phyloP scores from a whole-genome alignment of 768 basidiomycete species.

The Pleurotus platypus region DNA sequence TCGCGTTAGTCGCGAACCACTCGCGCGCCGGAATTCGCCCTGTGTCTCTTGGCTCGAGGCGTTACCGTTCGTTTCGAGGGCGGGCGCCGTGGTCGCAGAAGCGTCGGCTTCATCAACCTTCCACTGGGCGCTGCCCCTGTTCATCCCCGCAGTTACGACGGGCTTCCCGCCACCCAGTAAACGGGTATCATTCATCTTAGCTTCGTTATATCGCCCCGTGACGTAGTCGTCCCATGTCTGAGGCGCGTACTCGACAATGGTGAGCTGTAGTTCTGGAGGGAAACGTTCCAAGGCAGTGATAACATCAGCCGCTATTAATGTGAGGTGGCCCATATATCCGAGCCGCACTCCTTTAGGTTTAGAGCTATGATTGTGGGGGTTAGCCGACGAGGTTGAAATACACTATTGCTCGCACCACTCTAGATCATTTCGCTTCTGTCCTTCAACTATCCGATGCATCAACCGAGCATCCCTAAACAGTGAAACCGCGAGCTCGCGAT shows the following conservation, averaged over 20 bases:
- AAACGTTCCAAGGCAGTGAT: slow-evolving; percentile 86
- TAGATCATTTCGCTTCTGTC: slow-evolving; percentile 74
- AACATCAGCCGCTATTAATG: slow-evolving; percentile 92
- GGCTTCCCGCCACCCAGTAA: slow-evolving; percentile 88
- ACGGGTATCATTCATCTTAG: slow-evolving; percentile 75
- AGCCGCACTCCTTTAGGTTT: slow-evolving; percentile 77
- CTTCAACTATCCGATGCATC: slow-evolving; percentile 84
- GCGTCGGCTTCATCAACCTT: slow-evolving; percentile 68
- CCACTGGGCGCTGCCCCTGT: slow-evolving; percentile 41
- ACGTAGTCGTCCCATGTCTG: slow-evolving; percentile 91
- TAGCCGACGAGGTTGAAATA: not conserved
- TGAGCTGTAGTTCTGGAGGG: slow-evolving; percentile 69
- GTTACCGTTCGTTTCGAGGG: not conserved
- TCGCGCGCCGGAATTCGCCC: slow-evolving; percentile 59
- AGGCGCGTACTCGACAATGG: slow-evolving; percentile 66
- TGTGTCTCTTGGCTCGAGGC: slow-evolving; percentile 21
- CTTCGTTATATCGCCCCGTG: slow-evolving; percentile 78
- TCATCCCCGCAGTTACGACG: slow-evolving; percentile 34
- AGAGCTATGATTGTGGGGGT: slow-evolving; percentile 32
- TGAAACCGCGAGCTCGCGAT: slow-evolving; percentile 78
- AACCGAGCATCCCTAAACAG: slow-evolving; percentile 85
- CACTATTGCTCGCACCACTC: slow-evolving; percentile 50
- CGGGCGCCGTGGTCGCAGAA: slow-evolving; percentile 7
- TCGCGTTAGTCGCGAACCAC: slow-evolving; percentile 35
- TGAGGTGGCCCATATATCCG: slow-evolving; percentile 97